Evolutionary conservation across 768 basidiomycete genomes (phyloP), one percentile per base, ranked within the genome.

Genomic region (Antrodiella citrinella): DNA sequence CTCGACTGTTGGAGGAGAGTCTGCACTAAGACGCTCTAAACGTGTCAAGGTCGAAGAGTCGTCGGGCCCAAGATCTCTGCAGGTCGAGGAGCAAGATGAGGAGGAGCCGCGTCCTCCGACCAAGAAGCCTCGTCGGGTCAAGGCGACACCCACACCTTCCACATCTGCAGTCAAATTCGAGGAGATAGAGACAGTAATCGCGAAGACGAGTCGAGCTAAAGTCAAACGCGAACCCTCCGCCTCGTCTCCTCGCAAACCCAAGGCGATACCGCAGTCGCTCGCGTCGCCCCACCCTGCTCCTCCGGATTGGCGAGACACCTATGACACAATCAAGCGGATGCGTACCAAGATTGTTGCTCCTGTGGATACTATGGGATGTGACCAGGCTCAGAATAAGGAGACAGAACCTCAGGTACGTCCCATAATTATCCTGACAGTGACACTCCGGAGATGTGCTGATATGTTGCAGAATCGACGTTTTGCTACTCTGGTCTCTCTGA

Each of bases 341-440:
- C 76, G 90, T 18, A 68, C 80, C 18, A 70, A 70, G 10, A 76
- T 84, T 20, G 69, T 77, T 0, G 93, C 94, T 0, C 92, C 95
- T 0, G 95, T 96, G 1, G 95, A 98, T 60, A 88, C 84, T 0
- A 90, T 93, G 89, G 91, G 91, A 1, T 91, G 91, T 57, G 81
- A 87, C 45, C 75, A 75, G 50, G 84, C 85, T 0, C 82, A 88
- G 52, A 59, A 60, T 45, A 73, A 75, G 40, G 86, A 87, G 58
- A 65, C 59, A 5, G 80, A 86, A 45, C 84, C 84, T 7, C 82
- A 78, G 73, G 89, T 86, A 45, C 22, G 64, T 50, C 18, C 18
- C 41, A 4, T 42, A 50, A 35, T 38, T 43, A 19, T 40, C 22
- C 45, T n/a, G 43, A 30, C 45, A 25, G 12, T 38, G 10, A 10